Percentiles rank a stretch among this genome's conserved stretches.
phyloP scores from a whole-genome alignment of 352 stramenopile species.

The Elongisporangium prolatum region DNA sequence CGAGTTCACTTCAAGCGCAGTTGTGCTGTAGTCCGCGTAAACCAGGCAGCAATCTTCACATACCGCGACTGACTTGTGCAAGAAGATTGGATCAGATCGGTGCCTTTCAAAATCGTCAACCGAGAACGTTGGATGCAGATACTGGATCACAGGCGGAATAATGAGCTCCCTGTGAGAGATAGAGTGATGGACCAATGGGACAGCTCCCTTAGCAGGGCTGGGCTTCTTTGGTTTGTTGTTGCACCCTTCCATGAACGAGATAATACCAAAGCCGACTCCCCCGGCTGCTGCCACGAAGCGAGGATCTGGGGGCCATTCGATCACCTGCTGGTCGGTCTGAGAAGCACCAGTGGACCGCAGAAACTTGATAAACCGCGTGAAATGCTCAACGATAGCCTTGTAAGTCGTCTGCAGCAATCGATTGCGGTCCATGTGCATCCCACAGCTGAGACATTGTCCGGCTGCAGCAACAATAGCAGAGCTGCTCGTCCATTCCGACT shows the following conservation, averaged over 20 bases:
- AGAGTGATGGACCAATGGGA: no score
- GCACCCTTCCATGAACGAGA: constrained; percentile 9
- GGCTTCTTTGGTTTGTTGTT: no score
- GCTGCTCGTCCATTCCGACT: not conserved
- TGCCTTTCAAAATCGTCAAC: constrained; percentile 86
- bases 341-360: constrained; percentile 31
- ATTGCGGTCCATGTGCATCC: constrained; percentile 46
- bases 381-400: constrained; percentile 94
- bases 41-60: constrained; percentile 94
- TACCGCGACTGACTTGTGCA: constrained; percentile 89
- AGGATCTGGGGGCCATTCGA: constrained; percentile 89
- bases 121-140: constrained; percentile 84
- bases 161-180: constrained; percentile 77
- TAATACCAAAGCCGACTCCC: constrained; percentile 90
- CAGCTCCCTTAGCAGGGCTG: no score
- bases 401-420: constrained; percentile 87
- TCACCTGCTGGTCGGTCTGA: constrained; percentile 35
- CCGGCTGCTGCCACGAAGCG: constrained; percentile 87
- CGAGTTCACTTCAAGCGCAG: constrained; percentile 66
- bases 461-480: constrained; percentile 14
- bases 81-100: constrained; percentile 90
- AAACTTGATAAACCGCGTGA: constrained; percentile 84
- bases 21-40: constrained; percentile 87
- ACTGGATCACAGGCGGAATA: constrained; percentile 91
- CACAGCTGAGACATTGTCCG: constrained; percentile 87